Conservation (phyloP, 1,284 basidiomycete species). For the Rhodotorula sp. region DNA sequence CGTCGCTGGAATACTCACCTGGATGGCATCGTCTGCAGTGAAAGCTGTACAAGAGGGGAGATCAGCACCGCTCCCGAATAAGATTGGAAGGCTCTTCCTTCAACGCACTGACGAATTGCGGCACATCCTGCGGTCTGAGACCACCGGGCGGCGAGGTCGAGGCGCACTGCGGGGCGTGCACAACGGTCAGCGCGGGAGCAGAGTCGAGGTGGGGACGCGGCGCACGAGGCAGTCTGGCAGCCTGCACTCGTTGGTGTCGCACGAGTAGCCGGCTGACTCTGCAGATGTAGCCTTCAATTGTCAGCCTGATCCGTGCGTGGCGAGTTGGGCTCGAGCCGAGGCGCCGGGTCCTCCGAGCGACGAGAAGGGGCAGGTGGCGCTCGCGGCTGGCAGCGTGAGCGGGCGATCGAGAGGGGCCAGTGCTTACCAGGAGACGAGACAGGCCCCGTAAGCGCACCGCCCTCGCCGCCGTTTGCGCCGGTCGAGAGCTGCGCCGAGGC, state of each 20-base stretch:
- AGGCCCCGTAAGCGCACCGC: background rate
- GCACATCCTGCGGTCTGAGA: constrained; percentile 64
- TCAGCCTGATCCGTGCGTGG: background rate
- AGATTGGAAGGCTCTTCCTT: background rate
- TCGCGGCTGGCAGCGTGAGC: too few species aligned
- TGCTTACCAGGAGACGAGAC: constrained; percentile 7
- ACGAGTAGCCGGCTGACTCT: constrained; percentile 62
- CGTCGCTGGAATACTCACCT: constrained; percentile 51
- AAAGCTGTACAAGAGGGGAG: constrained; percentile 11
- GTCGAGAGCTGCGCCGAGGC: background rate
- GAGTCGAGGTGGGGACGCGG: background rate
- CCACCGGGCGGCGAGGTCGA: constrained; percentile 71
- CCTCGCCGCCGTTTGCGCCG: constrained; percentile 16
- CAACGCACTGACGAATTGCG: constrained; percentile 60
- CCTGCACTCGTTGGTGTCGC: constrained; percentile 65
- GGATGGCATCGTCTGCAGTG: constrained; percentile 59
- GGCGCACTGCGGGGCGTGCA: constrained; percentile 56
- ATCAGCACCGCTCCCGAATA: background rate
- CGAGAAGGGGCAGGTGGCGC: background rate
- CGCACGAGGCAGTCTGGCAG: constrained; percentile 63
- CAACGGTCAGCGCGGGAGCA: background rate
- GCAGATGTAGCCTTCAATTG: background rate
- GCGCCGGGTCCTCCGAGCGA: background rate
- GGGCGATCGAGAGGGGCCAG: too few species aligned
- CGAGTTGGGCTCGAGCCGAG: background rate